phyloP scores from a whole-genome alignment of 805 yeast species.

The Starmerella kuoi region DNA sequence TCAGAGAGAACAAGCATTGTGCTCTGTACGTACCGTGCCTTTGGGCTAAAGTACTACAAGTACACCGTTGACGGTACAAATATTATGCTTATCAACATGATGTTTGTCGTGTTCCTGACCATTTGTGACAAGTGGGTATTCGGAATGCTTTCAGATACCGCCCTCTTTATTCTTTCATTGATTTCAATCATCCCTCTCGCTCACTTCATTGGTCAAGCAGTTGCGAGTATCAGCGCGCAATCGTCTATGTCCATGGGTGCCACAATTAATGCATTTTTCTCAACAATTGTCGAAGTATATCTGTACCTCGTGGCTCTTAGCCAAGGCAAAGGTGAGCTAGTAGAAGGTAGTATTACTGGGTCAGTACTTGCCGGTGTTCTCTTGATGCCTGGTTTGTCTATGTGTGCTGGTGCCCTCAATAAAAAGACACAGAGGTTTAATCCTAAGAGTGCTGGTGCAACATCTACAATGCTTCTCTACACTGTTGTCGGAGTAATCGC shows the following conservation, averaged over 20 bases:
- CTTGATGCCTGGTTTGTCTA: constrained; percentile 82
- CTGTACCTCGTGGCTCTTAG: constrained; percentile 81
- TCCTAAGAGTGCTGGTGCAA: constrained; percentile 93
- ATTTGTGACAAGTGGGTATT: constrained; percentile 63
- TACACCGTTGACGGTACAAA: constrained; percentile 95
- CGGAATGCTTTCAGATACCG: constrained; percentile 38
- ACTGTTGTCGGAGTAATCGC: constrained; percentile 85
- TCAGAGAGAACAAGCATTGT: constrained; percentile 34
- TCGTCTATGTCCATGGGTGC: constrained; percentile 99
- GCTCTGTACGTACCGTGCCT: constrained; percentile 81
- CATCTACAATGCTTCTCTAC: constrained; percentile 86
- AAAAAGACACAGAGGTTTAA: constrained; percentile 90
- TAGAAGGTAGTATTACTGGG: constrained; percentile 93
- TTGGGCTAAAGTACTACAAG: constrained; percentile 88
- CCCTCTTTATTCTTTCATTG: constrained; percentile 63
- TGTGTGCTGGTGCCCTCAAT: constrained; percentile 94
- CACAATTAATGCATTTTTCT: constrained; percentile 92
- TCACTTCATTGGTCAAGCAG: constrained; percentile 95
- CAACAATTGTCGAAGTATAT: constrained; percentile 88
- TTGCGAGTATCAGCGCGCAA: constrained; percentile 97
- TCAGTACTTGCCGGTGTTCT: constrained; percentile 86
- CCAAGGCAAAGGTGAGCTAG: constrained; percentile 75
- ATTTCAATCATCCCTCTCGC: constrained; percentile 86
- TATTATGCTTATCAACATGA: constrained; percentile 75
- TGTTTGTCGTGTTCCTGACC: constrained; percentile 67